Evolutionary conservation across 2,329 filamentous ascomycete genomes (phyloP), one percentile per base, ranked within the genome.

Genomic region (Cercospora sesami): DNA sequence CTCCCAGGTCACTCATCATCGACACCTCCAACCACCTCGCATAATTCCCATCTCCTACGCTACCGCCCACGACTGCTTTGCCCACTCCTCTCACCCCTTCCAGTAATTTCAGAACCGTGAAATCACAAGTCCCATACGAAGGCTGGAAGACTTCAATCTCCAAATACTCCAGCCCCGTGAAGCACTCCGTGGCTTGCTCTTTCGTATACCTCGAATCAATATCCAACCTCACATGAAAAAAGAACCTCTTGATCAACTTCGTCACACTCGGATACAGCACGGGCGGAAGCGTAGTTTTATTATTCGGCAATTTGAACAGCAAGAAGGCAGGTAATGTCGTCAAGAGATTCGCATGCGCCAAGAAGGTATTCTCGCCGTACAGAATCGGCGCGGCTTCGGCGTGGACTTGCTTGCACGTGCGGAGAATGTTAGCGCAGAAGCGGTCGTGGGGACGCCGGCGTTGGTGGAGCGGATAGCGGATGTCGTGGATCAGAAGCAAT

Each of bases 71-170:
- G 48, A 72, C 78, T n/a, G 79, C 80, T 39, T 75, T 79, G 51
- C 77, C 75, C 4, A 86, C 83, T 0, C 80, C 83, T 63, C 83
- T 75, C 0, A 86, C 78, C 0, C 78, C 81, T 60, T 81, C 80
- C 68, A 86, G 84, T 39, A 83, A 71, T 58, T 70, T 77, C 74
- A 86, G 70, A 1, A 82, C 80, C 0, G 72, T 71, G 31, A 80
- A 81, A 66, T 82, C 81, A 26, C 79, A 82, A 12, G 78, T 78
- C n/a, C 78, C 78, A 71, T 77, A 83, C 72, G 80, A 79, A 1
- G 80, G 75, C 73, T 86, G 82, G 73, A 82, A 84, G 4, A 83
- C 82, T 53, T 83, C 80, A n/a, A 86, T 75, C 63, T 83, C 82
- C 18, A 86, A 74, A 64, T 80, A 80, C 55, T 85, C 82, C 0